Conservation (phyloP, 768 basidiomycete species). For the Suillus ampliporus region DNA sequence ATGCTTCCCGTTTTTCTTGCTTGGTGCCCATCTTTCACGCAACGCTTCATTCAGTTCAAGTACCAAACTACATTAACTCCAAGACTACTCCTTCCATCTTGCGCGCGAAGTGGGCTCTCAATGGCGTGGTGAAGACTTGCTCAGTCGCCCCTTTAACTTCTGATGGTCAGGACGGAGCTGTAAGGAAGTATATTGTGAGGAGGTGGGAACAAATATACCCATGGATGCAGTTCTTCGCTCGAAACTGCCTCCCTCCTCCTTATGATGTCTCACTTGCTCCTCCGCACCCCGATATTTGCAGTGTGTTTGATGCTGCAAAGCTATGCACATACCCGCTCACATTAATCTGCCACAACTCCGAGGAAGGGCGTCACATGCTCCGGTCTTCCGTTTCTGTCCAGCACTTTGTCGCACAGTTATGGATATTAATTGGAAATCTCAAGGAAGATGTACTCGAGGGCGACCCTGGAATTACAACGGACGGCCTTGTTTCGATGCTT, state of each 20-base stretch:
- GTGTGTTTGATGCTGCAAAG: neutral
- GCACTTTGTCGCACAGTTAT: neutral
- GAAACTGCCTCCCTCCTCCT: constrained; percentile 4
- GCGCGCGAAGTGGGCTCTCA: neutral
- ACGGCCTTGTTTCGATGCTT: neutral
- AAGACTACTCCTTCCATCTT: neutral
- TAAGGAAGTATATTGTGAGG: neutral
- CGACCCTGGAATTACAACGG: neutral
- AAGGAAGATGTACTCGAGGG: neutral
- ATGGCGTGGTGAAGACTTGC: neutral
- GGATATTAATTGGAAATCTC: neutral
- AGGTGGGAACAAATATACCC: neutral
- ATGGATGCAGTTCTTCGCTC: constrained; percentile 1
- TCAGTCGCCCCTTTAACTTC: neutral
- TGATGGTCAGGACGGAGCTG: neutral
- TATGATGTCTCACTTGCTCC: constrained; percentile 3
- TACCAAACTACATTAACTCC: neutral
- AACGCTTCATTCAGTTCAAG: neutral
- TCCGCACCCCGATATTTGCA: constrained; percentile 1
- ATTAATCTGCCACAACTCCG: neutral
- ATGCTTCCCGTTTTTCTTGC: neutral
- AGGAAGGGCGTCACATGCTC: neutral
- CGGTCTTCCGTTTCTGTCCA: constrained; percentile 4
- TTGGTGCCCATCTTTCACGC: constrained; percentile 3
- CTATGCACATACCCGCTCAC: too few species aligned